Evolutionary conservation across 805 yeast genomes (phyloP), one percentile per base, ranked within the genome.

Genomic region (Komagataella populi): DNA sequence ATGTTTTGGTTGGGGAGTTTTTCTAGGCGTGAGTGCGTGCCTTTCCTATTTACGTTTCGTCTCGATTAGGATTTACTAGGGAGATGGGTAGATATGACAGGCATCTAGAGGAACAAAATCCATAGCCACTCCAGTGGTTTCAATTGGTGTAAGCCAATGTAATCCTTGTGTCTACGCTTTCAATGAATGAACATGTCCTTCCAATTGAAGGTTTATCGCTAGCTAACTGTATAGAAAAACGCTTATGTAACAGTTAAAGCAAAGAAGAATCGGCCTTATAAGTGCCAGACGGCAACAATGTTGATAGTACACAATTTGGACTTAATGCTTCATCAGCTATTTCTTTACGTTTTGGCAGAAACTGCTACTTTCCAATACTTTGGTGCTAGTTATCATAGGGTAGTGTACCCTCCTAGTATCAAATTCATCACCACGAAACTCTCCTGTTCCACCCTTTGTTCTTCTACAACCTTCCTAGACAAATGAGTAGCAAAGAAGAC

Each of bases 401-500:
- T 30, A 30, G 39, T 30, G 39, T 30, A 30, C 39, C 39, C 12
- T 30, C 39, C 12, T 14, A 30, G 14, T 30, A 30, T 30, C 39
- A 30, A 30, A 10, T 30, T 14, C 39, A 30, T 30, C 39, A 44
- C 46, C 18, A 44, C 46, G 46, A 44, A 44, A 30, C 14, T 30
- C 39, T 8, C 39, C 39, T 2, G 39, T 30, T 30, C 39, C 12
- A 14, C 14, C 39, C 39, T 30, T 30, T 30, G 39, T 30, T 30
- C 39, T 30, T 30, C 39, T 14, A 50, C 48, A 6, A 58, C 59
- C 49, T 51, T 58, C 54, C 45, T 49, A 12, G 53, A 57, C 47
- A 48, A 64, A 54, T 54, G 61, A 54, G 48, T 56, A n/a, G 64
- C 57, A 50, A 60, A 62, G 18, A 55, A 53, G 14, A 50, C 54